Base-by-base conservation (phyloP, 2,329 filamentous ascomycete genomes). In the Herpotrichia juniperi region DNA sequence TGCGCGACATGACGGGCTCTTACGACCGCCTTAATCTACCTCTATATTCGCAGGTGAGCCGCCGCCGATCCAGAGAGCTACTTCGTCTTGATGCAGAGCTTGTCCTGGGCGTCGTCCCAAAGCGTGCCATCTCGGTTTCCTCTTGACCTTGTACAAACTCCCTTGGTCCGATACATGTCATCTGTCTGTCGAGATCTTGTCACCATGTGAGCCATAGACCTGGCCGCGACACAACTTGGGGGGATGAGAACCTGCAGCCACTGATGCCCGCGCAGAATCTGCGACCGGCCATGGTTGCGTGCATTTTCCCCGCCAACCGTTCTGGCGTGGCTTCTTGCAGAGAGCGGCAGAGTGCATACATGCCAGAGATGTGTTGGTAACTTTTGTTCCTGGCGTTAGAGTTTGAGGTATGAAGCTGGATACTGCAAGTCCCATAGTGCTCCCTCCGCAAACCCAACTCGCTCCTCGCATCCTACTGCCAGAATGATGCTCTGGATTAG, bases 1-100 rank as follows among this genome's bases (percentile, higher is more conserved):
- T 35, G 44, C 37, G 44, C 44, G 44, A 46, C 44, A 19, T 26
- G 17, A 25, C 10, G 9, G 6, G 42, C 12, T 30, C 44, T 17
- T 46, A 31, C 25, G 42, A 30, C 42, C 12, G 25, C 42, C 16
- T 31, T 26, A 45, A 45, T 45, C 26, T 45, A 45, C 42, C 34
- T 30, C 14, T 31, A 31, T 31, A 45, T 45, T 30, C 42, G 42
- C 42, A 31, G 19, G 34, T 37, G n/a, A 12, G 26, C 26, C 26
- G 12, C 7, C 26, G 26, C 26, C 26, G 26, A 12, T 28, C 26
- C 26, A 28, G 26, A 28, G 26, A 28, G 26, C 26, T 12, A 6
- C 7, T 12, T 12, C 7, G 26, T 12, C 7, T 28, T 28, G 7
- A 28, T 28, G 26, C 26, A 12, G 12, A 28, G 26, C 26, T 28